Conservation (phyloP, 805 yeast genomes). For the Komagataella kurtzmanii region DNA sequence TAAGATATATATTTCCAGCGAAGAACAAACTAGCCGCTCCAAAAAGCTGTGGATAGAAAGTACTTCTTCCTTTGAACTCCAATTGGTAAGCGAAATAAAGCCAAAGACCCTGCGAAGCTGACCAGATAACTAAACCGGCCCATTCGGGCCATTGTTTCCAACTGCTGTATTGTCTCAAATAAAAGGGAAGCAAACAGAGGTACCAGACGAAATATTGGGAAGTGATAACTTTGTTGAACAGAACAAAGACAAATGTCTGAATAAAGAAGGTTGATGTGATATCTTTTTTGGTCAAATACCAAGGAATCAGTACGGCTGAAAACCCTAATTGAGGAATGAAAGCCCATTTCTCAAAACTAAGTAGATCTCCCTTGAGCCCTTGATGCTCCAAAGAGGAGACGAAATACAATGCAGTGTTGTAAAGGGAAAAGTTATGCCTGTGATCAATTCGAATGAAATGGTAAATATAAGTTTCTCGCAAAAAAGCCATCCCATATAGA, state of each 20-base stretch:
- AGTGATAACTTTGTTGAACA: conserved; percentile 75
- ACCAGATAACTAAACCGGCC: conserved; percentile 39
- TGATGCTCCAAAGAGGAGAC: conserved; percentile 25
- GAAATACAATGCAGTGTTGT: conserved; percentile 61
- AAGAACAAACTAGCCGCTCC: conserved; percentile 46
- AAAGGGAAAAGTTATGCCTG: conserved; percentile 87
- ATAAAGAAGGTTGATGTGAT: conserved; percentile 47
- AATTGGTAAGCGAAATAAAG: conserved; percentile 60
- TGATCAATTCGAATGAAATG: conserved; percentile 82
- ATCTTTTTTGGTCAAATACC: conserved; percentile 19
- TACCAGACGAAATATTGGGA: conserved; percentile 97
- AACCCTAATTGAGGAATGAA: conserved; percentile 72
- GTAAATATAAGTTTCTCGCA: conserved; percentile 69
- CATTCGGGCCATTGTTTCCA: conserved; percentile 6
- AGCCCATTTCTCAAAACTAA: conserved; percentile 34
- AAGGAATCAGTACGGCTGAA: conserved; percentile 49
- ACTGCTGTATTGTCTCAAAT: conserved; percentile 32
- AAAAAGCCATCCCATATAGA: conserved; percentile 61
- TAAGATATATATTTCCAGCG: conserved; percentile 42
- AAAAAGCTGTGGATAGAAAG: conserved; percentile 49
- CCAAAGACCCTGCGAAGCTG: conserved; percentile 65
- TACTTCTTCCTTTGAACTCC: conserved; percentile 64
- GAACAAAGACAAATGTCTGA: conserved; percentile 67
- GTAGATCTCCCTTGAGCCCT: conserved; percentile 5
- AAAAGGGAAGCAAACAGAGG: conserved; percentile 71